Percentiles rank a stretch among this genome's conserved stretches.
phyloP scores from a whole-genome alignment of 768 basidiomycete species.

The Tylopilus plumbeoviolaceoides region DNA sequence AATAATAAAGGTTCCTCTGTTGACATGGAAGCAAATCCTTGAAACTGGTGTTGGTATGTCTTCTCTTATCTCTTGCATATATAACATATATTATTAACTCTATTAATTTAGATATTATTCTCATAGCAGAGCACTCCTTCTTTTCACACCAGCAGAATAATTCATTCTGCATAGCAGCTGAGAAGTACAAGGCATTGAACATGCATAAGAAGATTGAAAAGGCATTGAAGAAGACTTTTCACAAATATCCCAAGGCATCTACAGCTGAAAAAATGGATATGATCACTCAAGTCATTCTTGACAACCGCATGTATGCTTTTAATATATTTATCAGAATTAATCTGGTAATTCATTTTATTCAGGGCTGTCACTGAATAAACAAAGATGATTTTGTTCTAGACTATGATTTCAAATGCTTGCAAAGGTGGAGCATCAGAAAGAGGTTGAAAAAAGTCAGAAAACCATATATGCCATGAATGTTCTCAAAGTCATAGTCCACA shows the following conservation, averaged over 20 bases:
- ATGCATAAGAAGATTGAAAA: neutral
- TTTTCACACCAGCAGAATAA: no score
- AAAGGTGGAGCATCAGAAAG: no score
- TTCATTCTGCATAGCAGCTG: neutral
- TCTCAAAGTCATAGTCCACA: no score
- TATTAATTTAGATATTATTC: neutral
- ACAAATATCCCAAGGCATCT: neutral
- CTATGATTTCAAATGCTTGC: no score
- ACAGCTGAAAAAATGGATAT: neutral
- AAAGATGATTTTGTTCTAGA: neutral
- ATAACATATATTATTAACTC: neutral
- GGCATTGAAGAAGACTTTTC: neutral
- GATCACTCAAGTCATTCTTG: neutral
- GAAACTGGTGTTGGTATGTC: neutral
- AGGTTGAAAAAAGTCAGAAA: no score
- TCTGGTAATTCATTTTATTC: neutral
- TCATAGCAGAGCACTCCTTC: neutral
- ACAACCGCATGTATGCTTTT: neutral
- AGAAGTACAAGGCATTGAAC: neutral
- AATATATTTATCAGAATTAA: neutral
- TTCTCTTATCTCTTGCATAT: neutral
- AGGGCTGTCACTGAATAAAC: neutral
- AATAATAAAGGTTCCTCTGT: neutral
- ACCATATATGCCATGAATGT: no score
- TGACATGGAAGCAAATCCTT: neutral